phyloP scores from a whole-genome alignment of 257 asterid species.

The Solanum verrucosum region DNA sequence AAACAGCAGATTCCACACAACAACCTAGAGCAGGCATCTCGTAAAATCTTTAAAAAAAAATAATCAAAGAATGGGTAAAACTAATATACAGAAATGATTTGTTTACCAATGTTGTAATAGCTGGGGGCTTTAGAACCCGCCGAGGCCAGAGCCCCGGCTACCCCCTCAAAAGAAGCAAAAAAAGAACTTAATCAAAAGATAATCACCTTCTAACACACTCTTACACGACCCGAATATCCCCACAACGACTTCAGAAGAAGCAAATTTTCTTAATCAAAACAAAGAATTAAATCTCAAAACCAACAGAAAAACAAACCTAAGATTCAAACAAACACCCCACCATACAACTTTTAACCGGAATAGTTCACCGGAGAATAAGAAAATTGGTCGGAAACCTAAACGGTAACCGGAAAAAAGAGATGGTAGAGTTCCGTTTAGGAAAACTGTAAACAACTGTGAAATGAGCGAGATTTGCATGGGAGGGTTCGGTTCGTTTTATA shows the following conservation, averaged over 20 bases:
- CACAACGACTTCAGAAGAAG: slow-evolving; percentile 93
- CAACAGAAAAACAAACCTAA: slow-evolving; percentile 18
- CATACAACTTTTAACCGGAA: slow-evolving; percentile 40
- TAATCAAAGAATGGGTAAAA: slow-evolving; percentile 39
- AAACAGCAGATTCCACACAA: slow-evolving; percentile 60
- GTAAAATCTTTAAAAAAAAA: slow-evolving; percentile 1
- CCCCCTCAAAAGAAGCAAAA: slow-evolving; percentile 99
- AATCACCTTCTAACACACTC: slow-evolving; percentile 34
- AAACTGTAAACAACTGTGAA: slow-evolving; percentile 21
- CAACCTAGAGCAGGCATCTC: slow-evolving; percentile 84
- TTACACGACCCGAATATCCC: slow-evolving; percentile 55
- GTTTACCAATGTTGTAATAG: slow-evolving; percentile 36
- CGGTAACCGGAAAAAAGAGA: slow-evolving; percentile 8
- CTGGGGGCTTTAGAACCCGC: slow-evolving; percentile 99
- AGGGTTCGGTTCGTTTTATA: slow-evolving; percentile 42
- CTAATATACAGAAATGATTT: not conserved
- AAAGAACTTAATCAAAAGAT: slow-evolving; percentile 55
- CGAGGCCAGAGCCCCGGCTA: slow-evolving; percentile 99
- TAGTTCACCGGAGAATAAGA: not conserved
- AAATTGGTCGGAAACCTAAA: slow-evolving; percentile 4
- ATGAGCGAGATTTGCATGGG: slow-evolving; percentile 77
- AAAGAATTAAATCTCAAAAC: not conserved
- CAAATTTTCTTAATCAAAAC: not conserved
- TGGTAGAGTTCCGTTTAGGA: not conserved
- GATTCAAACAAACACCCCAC: slow-evolving; percentile 26